Base-by-base conservation (phyloP, 768 basidiomycete genomes). In the Leccinellum luteum region DNA sequence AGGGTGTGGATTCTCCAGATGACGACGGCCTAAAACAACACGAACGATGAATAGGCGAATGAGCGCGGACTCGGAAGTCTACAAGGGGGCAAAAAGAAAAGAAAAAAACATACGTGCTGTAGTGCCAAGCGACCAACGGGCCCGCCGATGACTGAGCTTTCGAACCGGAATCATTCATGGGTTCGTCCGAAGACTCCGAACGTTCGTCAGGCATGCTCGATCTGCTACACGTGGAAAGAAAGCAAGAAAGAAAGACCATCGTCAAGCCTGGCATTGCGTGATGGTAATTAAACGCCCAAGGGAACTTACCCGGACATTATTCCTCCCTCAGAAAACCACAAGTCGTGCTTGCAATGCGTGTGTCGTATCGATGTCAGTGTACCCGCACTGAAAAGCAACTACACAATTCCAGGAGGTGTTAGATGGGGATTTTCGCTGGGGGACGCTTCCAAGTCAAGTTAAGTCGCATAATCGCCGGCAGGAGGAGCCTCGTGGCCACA, bases 381-480 rank as follows among this genome's bases (percentile, higher is more conserved):
- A 12, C 55, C n/a, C 54, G 14, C 56, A 54, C 32, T 54, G 56
- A 54, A 62, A 21, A 59, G 61, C 25, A 27, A 48, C 30, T 7
- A 6, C 13, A 32, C 48, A n/a, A 45, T 31, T n/a, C n/a, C n/a
- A n/a, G n/a, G n/a, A n/a, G 31, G 7, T 12, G 31, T 31, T 31
- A 31, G 31, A 31, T 12, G 31, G 31, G 10, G 6, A 6, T 30
- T 30, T 25, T 25, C 25, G 25, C 25, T 25, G 25, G n/a, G n/a
- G 28, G 28, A 28, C 28, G 28, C 28, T 28, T 28, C 28, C 28
- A 28, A 28, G 28, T 7, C 28, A 6, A 28, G 28, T 6, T 28
- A 7, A 7, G 6, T 28, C 6, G 3, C 28, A 28, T 28, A 28
- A 28, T 28, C n/a, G n/a, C n/a, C 28, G 28, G 28, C 28, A 28